phyloP scores from a whole-genome alignment of 108 stramenopile species.

The Tribonema minus region DNA sequence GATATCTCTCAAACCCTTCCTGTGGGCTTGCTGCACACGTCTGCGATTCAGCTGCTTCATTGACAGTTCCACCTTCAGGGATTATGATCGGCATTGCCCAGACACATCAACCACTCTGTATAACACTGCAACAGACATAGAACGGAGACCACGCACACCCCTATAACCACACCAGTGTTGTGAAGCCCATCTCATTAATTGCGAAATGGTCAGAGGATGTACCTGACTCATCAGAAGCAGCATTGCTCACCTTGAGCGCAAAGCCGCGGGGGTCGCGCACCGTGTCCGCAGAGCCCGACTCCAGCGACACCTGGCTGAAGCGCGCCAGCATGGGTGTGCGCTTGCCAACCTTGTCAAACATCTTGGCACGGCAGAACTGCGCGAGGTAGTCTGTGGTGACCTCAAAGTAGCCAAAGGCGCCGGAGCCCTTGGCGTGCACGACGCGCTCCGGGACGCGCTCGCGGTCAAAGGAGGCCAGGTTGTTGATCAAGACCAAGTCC shows the following conservation, averaged over 20 bases:
- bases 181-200: no score
- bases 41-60: no score
- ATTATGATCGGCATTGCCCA: no score
- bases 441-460: constrained; percentile 70
- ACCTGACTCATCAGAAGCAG: no score
- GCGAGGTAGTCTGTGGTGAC: constrained; percentile 45
- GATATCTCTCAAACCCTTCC: no score
- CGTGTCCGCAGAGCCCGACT: constrained; percentile 63
- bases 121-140: no score
- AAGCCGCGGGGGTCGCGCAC: constrained; percentile 65
- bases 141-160: no score
- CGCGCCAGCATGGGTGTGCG: constrained; percentile 61
- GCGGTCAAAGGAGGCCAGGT: constrained; percentile 65
- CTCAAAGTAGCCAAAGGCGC: constrained; percentile 67
- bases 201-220: no score
- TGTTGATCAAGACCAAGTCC: constrained; percentile 63
- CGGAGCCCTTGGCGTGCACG: constrained; percentile 67
- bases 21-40: no score
- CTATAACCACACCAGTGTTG: no score
- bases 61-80: no score
- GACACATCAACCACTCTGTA: no score
- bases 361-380: constrained; percentile 53
- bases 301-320: constrained; percentile 64
- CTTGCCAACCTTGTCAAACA: constrained; percentile 58
- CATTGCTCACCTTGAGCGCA: constrained; percentile 68